Conservation (phyloP, 805 yeast species). For the Schizosaccharomyces octosporus region DNA sequence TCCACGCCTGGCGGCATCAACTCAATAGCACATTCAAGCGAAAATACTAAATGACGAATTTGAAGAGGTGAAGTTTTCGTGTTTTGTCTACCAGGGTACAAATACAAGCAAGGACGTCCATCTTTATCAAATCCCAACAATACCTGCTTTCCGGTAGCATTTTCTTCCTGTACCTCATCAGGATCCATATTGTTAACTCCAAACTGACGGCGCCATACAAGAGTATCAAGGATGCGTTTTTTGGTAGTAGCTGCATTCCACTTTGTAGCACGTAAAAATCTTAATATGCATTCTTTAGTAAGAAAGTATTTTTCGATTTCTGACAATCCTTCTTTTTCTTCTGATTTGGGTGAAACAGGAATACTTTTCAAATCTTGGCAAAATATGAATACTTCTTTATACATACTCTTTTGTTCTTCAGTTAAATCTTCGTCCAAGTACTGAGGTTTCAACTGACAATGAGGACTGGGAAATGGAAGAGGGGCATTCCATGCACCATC, state of each 20-base stretch:
- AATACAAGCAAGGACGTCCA: constrained; percentile 72
- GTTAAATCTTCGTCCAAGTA: not conserved
- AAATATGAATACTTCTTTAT: constrained; percentile 34
- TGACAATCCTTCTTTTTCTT: constrained; percentile 17
- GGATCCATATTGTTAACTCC: constrained; percentile 31
- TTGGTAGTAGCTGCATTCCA: constrained; percentile 58
- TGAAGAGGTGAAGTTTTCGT: constrained; percentile 75
- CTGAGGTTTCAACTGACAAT: not conserved
- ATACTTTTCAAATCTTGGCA: constrained; percentile 29
- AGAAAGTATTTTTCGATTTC: constrained; percentile 69
- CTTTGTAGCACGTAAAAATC: constrained; percentile 82
- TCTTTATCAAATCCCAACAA: constrained; percentile 77
- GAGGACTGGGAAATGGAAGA: not conserved
- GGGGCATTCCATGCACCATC: not conserved
- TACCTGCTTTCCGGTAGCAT: constrained; percentile 79
- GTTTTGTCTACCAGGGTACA: constrained; percentile 88
- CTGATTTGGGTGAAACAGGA: constrained; percentile 19
- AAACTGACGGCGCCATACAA: constrained; percentile 86
- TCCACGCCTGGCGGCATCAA: constrained; percentile 95
- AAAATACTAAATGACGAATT: constrained; percentile 83
- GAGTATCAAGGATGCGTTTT: constrained; percentile 45
- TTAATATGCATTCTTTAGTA: constrained; percentile 67
- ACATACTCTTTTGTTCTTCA: constrained; percentile 32
- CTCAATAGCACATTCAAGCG: constrained; percentile 78
- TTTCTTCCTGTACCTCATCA: constrained; percentile 16